These are phyloP conservation scores for Pichia sporocuriosa DNA, from an alignment of 805 yeast species.

Conservation along the genomic window DNA sequence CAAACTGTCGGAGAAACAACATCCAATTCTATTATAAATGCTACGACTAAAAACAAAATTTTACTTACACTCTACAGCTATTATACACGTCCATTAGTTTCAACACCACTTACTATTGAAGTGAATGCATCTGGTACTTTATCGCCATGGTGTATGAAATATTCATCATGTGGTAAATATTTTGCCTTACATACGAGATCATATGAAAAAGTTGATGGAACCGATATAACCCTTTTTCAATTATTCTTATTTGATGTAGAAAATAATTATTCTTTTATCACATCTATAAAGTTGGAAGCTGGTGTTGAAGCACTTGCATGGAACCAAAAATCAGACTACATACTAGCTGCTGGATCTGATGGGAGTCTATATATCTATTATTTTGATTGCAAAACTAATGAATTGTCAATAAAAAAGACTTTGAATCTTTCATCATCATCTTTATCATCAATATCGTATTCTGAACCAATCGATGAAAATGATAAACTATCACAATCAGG, in stretches of 20 bases:
- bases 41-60: not conserved
- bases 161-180: slow-evolving; percentile 11
- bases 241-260: slow-evolving; percentile 4
- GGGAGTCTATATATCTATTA: slow-evolving; percentile 10
- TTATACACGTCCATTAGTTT: not conserved
- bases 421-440: slow-evolving; percentile 13
- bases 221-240: not conserved
- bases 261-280: not conserved
- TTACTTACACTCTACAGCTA: not conserved
- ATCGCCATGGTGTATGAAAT: slow-evolving; percentile 10
- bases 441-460: slow-evolving; percentile 6
- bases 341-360: slow-evolving; percentile 9
- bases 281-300: not conserved
- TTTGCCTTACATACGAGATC: slow-evolving; percentile 7
- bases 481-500: not conserved
- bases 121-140: not conserved
- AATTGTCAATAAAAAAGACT: not conserved
- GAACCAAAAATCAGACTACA: not conserved
- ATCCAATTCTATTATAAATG: not conserved
- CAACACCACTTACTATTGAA: slow-evolving; percentile 3
- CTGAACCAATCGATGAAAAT: not conserved
- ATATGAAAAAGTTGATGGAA: not conserved
- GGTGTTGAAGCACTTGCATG: slow-evolving; percentile 10
- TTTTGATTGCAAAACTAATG: not conserved
- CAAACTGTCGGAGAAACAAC: too few relatives aligned